Evolutionary conservation across 768 basidiomycete species (phyloP).

Genomic region (Calvatia gigantea): DNA sequence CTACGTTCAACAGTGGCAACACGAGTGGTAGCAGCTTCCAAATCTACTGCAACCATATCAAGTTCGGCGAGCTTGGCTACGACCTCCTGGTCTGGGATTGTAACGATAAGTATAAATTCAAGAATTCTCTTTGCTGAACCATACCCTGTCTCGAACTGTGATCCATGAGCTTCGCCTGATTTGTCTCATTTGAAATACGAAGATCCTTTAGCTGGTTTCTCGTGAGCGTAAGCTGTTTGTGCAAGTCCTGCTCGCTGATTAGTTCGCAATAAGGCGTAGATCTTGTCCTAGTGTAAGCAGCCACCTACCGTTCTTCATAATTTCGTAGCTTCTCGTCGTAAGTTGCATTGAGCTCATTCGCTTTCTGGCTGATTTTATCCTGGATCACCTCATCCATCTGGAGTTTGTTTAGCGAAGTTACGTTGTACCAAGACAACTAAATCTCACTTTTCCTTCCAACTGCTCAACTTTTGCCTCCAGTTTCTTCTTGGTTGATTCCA

Average conservation of each 20-base stretch:
- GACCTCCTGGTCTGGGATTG: conserved; percentile 85
- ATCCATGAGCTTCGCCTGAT: conserved; percentile 88
- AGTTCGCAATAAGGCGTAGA: not conserved
- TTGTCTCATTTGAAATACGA: conserved; percentile 87
- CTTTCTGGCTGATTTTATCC: conserved; percentile 87
- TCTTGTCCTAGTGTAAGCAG: not conserved
- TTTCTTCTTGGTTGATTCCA: conserved; percentile 76
- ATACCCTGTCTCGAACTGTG: conserved; percentile 88
- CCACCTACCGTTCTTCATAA: conserved; percentile 85
- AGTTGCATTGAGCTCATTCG: conserved; percentile 94
- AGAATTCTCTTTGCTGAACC: not conserved
- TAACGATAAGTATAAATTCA: not conserved
- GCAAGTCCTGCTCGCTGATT: conserved; percentile 84
- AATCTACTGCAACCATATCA: conserved; percentile 92
- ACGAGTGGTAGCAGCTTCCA: conserved; percentile 92
- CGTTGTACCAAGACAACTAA: not conserved
- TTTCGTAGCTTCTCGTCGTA: conserved; percentile 96
- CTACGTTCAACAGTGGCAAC: conserved; percentile 90
- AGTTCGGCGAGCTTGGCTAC: conserved; percentile 87
- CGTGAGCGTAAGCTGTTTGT: conserved; percentile 84
- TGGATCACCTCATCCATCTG: conserved; percentile 95
- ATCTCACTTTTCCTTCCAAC: conserved; percentile 75
- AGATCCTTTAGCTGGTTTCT: conserved; percentile 89
- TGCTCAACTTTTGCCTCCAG: conserved; percentile 69
- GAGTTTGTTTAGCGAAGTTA: not conserved